Evolutionary conservation across 257 asterid genomes (phyloP).

Genomic region (Petunia secreta): DNA sequence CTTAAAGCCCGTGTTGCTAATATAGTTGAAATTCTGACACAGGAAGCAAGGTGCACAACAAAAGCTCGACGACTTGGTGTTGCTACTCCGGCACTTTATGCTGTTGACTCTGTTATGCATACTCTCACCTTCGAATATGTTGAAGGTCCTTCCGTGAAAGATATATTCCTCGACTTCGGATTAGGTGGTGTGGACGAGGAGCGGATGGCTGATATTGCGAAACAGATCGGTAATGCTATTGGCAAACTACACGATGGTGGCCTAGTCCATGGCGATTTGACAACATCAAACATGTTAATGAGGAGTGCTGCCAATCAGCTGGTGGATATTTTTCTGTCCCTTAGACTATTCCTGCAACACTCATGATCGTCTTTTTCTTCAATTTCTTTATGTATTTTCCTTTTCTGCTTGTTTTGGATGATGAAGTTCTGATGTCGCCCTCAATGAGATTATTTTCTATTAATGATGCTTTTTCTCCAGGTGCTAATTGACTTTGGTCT

Average conservation of each 20-base stretch:
- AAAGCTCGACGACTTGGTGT: constrained; percentile 96
- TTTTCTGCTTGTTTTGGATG: neutral
- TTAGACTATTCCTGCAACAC: neutral
- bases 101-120: constrained; percentile 68
- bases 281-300: constrained; percentile 92
- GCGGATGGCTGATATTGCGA: constrained; percentile 68
- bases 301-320: constrained; percentile 65
- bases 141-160: constrained; percentile 85
- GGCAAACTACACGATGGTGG: constrained; percentile 95
- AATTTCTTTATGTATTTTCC: constrained; percentile 1
- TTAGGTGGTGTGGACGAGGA: constrained; percentile 64
- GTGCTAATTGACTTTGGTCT: constrained; percentile 95
- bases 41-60: constrained; percentile 95
- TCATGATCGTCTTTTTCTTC: neutral
- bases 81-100: constrained; percentile 77
- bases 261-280: constrained; percentile 90
- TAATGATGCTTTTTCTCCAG: constrained; percentile 37
- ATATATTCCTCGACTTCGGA: constrained; percentile 78
- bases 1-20: constrained; percentile 30
- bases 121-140: constrained; percentile 82
- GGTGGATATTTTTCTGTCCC: constrained; percentile 42
- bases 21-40: constrained; percentile 34
- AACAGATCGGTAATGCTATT: constrained; percentile 80
- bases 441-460: neutral
- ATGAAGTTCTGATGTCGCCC: neutral